Conservation (phyloP, 192 early-diverging fungal species). For the Backusella sp. region DNA sequence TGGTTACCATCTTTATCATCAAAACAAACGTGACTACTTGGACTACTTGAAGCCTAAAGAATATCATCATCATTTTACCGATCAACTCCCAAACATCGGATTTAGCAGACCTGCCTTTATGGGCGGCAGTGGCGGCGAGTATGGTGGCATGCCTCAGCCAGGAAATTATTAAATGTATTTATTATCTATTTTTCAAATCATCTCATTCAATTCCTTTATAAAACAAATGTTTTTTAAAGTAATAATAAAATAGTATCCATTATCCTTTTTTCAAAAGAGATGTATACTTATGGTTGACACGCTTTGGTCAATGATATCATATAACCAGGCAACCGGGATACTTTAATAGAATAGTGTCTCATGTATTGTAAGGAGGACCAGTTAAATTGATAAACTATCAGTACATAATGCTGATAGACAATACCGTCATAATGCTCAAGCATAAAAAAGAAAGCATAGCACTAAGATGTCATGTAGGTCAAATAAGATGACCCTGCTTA, state of each 20-base stretch:
- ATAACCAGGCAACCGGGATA: too few relatives aligned
- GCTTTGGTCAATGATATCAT: too few relatives aligned
- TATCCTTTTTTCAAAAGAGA: not conserved
- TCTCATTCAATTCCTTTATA: not conserved
- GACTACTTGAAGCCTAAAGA: not conserved
- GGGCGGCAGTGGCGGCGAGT: not conserved
- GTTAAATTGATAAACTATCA: too few relatives aligned
- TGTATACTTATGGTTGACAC: too few relatives aligned
- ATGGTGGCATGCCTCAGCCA: not conserved
- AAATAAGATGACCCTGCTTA: too few relatives aligned
- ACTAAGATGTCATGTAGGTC: too few relatives aligned
- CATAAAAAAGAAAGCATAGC: too few relatives aligned
- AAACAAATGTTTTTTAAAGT: not conserved
- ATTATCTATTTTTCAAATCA: not conserved
- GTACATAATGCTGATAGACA: too few relatives aligned
- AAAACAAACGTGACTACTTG: constrained; percentile 16
- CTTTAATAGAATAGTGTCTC: too few relatives aligned
- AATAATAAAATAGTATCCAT: not conserved
- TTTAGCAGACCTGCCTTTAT: not conserved
- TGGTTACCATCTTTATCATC: constrained; percentile 18
- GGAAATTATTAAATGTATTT: not conserved
- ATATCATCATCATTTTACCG: not conserved
- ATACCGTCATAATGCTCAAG: too few relatives aligned
- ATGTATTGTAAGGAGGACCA: too few relatives aligned
- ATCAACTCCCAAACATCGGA: not conserved